Conservation (phyloP, 2,329 filamentous ascomycete species). For the Pseudogymnoascus sp. region DNA sequence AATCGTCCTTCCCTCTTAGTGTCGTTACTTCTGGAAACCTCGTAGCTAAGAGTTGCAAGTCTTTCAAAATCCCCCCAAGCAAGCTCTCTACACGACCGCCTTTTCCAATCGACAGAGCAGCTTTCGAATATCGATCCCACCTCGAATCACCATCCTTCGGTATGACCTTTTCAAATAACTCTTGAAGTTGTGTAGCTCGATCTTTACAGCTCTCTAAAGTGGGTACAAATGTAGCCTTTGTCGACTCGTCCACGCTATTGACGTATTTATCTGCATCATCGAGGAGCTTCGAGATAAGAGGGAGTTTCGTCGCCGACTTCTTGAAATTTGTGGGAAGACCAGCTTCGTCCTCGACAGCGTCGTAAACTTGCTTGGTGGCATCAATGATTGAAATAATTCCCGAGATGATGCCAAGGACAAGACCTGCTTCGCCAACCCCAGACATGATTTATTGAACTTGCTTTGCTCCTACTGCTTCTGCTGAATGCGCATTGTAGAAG, state of each 20-base stretch:
- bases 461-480: too few relatives aligned
- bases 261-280: background rate
- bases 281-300: background rate
- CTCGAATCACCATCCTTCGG: slow-evolving; percentile 12
- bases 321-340: slow-evolving; percentile 15
- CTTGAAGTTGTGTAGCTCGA: background rate
- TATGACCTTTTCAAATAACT: slow-evolving; percentile 11
- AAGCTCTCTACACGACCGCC: slow-evolving; percentile 15
- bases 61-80: slow-evolving; percentile 13
- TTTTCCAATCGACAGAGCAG: slow-evolving; percentile 15
- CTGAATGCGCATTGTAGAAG: too few relatives aligned
- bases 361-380: slow-evolving; percentile 13
- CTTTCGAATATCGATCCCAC: slow-evolving; percentile 15
- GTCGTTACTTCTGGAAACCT: slow-evolving; percentile 12
- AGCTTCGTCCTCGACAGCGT: slow-evolving; percentile 11
- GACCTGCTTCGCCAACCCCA: slow-evolving; percentile 13
- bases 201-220: background rate
- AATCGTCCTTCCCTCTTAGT: background rate
- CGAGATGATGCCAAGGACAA: slow-evolving; percentile 16
- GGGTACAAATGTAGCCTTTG: background rate
- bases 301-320: background rate
- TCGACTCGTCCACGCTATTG: background rate
- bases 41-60: slow-evolving; percentile 15
- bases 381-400: slow-evolving; percentile 16
- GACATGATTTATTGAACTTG: slow-evolving; percentile 14